A percentile compares a stretch with the other conserved stretches of the same genome.
phyloP scores from a whole-genome alignment of 306 rosid species.

The Cucurbita maxima region DNA sequence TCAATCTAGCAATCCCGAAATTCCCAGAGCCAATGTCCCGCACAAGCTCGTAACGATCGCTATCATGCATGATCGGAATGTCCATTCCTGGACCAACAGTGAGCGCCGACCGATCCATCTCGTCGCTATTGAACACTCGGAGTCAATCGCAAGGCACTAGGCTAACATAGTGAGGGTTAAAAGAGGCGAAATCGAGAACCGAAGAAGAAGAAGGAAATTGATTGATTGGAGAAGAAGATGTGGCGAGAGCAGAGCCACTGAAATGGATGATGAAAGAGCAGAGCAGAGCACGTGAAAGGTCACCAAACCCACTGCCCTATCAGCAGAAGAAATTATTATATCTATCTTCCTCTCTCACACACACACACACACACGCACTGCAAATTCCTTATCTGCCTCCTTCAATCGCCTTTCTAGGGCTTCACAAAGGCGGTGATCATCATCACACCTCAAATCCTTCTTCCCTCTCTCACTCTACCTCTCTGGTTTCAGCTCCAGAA shows the following conservation, averaged over 20 bases:
- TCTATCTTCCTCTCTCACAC: neutral
- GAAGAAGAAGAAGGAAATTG: neutral
- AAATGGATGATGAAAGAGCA: neutral
- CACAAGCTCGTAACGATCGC: slow-evolving; percentile 82
- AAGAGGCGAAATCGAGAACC: neutral
- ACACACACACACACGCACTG: neutral
- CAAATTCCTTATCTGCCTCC: neutral
- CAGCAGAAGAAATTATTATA: neutral
- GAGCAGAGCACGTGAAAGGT: slow-evolving; percentile 3
- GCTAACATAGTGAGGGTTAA: neutral
- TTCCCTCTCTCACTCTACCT: neutral
- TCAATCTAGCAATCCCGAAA: slow-evolving; percentile 84
- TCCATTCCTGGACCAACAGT: slow-evolving; percentile 69
- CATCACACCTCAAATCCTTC: neutral
- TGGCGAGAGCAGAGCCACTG: slow-evolving; percentile 1
- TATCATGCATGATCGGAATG: slow-evolving; percentile 86
- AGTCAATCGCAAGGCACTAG: neutral
- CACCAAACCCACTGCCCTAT: slow-evolving; percentile 6
- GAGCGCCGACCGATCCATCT: slow-evolving; percentile 44
- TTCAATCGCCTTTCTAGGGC: neutral
- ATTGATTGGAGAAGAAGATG: neutral
- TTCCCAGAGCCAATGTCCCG: slow-evolving; percentile 86
- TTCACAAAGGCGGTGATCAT: neutral
- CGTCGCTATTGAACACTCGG: neutral
- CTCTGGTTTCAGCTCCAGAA: neutral